phyloP scores from a whole-genome alignment of 192 early-diverging fungal genomes.

The Powellomyces hirtus region DNA sequence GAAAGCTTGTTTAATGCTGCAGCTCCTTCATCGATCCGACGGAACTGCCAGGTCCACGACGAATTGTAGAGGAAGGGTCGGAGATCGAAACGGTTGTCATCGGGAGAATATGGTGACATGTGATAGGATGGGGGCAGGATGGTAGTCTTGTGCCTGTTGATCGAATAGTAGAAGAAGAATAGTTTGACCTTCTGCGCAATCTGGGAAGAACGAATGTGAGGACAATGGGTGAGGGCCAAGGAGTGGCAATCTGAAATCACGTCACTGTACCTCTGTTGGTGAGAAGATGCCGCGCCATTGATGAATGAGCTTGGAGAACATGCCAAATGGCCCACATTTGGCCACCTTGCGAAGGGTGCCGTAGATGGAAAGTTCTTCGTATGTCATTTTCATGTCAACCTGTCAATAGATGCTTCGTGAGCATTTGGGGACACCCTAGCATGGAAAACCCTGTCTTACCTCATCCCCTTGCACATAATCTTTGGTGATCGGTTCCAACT shows the following conservation, averaged over 20 bases:
- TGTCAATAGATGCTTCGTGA: too few species aligned
- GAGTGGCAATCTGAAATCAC: too few species aligned
- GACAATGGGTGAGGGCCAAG: too few species aligned
- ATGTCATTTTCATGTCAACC: slow-evolving; percentile 98
- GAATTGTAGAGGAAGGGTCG: slow-evolving; percentile 95
- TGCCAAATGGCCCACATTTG: slow-evolving; percentile 87
- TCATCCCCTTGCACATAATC: slow-evolving; percentile 89
- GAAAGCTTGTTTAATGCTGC: background rate
- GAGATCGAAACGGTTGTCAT: slow-evolving; percentile 97
- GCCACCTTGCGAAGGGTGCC: slow-evolving; percentile 86
- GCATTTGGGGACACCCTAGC: too few species aligned
- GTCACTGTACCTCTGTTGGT: slow-evolving; percentile 68
- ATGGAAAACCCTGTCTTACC: too few species aligned
- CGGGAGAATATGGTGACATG: slow-evolving; percentile 91
- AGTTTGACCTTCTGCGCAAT: slow-evolving; percentile 90
- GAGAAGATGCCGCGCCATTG: slow-evolving; percentile 66
- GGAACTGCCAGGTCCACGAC: slow-evolving; percentile 92
- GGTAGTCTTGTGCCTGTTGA: slow-evolving; percentile 99
- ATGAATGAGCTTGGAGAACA: slow-evolving; percentile 88
- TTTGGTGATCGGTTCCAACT: slow-evolving; percentile 87
- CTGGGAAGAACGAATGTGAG: slow-evolving; percentile 42
- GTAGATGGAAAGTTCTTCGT: slow-evolving; percentile 88
- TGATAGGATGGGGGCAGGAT: slow-evolving; percentile 94
- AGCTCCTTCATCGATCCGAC: slow-evolving; percentile 67
- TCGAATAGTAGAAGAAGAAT: slow-evolving; percentile 95